phyloP scores from a whole-genome alignment of 768 basidiomycete species.

The Naganishia onofrii region DNA sequence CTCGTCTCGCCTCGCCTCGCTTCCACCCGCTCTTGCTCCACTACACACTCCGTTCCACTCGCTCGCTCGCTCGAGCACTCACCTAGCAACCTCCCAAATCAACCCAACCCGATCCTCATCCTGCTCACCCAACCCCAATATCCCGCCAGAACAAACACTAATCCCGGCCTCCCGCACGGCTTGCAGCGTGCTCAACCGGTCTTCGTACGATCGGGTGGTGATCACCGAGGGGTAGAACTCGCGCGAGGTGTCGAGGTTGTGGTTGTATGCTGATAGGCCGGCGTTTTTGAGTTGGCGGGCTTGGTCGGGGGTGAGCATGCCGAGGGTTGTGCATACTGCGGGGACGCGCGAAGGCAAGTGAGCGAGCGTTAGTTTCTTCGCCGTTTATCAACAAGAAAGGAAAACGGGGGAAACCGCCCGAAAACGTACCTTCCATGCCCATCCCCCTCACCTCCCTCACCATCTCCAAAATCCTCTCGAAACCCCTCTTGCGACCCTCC shows the following conservation, averaged over 20 bases:
- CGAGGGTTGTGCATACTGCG: conserved; percentile 88
- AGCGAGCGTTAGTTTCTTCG: no score
- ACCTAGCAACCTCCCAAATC: conserved; percentile 91
- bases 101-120: conserved; percentile 86
- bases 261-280: conserved; percentile 95
- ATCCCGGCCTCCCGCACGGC: conserved; percentile 93
- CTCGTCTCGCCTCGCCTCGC: no score
- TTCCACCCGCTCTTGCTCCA: neutral
- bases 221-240: conserved; percentile 98
- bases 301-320: conserved; percentile 93
- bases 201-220: conserved; percentile 90
- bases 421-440: conserved; percentile 79
- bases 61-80: conserved; percentile 46
- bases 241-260: conserved; percentile 95
- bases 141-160: conserved; percentile 94
- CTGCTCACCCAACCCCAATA: conserved; percentile 87
- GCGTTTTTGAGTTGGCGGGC: conserved; percentile 88
- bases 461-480: conserved; percentile 89
- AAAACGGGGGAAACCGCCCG: neutral
- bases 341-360: neutral
- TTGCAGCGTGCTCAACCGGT: conserved; percentile 80
- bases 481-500: conserved; percentile 85
- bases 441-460: conserved; percentile 72
- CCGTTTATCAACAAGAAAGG: neutral
- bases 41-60: neutral